These are phyloP conservation scores for Madurella fahalii DNA, from an alignment of 2,329 filamentous ascomycete species.

Conservation along the genomic window DNA sequence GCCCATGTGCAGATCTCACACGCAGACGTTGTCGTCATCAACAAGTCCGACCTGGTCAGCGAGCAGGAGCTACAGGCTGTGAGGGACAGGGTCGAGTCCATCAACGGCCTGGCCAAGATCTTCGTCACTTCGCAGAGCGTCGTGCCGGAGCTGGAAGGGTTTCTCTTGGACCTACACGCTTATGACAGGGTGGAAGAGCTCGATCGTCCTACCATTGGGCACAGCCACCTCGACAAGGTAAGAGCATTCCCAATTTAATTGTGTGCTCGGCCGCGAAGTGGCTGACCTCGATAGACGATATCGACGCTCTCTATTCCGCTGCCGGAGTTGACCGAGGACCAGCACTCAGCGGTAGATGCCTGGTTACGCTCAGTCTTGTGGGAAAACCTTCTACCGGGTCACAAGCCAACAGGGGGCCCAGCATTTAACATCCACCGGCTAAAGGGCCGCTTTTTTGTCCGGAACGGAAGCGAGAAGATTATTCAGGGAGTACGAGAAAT, in stretches of 20 bases:
- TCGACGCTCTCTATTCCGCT: conserved; percentile 73
- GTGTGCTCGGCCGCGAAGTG: not conserved
- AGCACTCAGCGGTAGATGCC: conserved; percentile 64
- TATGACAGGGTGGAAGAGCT: conserved; percentile 78
- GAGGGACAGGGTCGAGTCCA: conserved; percentile 67
- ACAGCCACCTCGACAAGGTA: conserved; percentile 87
- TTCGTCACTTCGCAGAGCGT: conserved; percentile 75
- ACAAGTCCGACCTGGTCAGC: conserved; percentile 84
- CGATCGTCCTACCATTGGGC: conserved; percentile 69
- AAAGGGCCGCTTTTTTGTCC: conserved; percentile 72
- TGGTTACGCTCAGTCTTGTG: conserved; percentile 85
- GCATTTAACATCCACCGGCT: conserved; percentile 79
- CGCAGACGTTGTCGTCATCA: conserved; percentile 90
- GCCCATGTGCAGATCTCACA: conserved; percentile 96
- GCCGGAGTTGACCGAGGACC: conserved; percentile 51
- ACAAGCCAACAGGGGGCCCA: conserved; percentile 30
- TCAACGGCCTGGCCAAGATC: conserved; percentile 85
- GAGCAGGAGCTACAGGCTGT: conserved; percentile 65
- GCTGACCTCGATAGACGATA: conserved; percentile 58
- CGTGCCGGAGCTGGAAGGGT: conserved; percentile 77
- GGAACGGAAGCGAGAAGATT: conserved; percentile 64
- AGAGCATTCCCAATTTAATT: conserved; percentile 27
- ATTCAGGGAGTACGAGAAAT: conserved; percentile 90
- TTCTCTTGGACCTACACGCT: conserved; percentile 84
- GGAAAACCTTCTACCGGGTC: conserved; percentile 62